Base-by-base conservation (phyloP, 2,329 filamentous ascomycete species). In the Sarocladium brachiariae region DNA sequence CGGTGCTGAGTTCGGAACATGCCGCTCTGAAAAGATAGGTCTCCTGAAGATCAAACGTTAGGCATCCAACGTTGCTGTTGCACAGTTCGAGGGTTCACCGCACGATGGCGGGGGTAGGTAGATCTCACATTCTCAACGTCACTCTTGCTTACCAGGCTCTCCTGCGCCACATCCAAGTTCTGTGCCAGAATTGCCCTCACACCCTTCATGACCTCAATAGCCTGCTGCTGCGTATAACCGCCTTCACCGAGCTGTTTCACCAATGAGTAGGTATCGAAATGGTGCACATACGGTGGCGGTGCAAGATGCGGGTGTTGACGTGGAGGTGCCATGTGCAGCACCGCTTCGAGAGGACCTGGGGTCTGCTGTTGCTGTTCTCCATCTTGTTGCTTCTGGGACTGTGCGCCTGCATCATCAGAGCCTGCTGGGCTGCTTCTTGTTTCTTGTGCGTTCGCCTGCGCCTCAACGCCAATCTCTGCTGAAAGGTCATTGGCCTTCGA, bases 201-300 rank as follows among this genome's bases (percentile, higher is more conserved):
- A 5, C 86, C 89, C 72, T 97, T 97, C 93, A 99, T 99, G 49
- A 89, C 75, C 5, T 84, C 89, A 48, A 90, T 82, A 23, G 89
- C 83, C 67, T 96, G 92, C 0, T 76, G 76, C 39, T 80, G 74
- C 1, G 79, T 81, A 68, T 90, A 96, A 0, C 86, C 86, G 11
- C 83, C 83, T 16, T 83, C 77, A 49, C 84, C 77, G 14, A 99
- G 81, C 59, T 89, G 82, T 61, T 86, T 86, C 14, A 97, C 93
- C 4, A 97, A 78, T 13, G 83, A 84, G 68, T 93, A 99, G 21
- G 86, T 96, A 69, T 99, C 92, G 68, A 99, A 99, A 70, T 97
- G 90, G 70, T 99, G 93, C 30, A 96, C 83, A 63, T 96, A 95
- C 1, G 84, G 87, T 7, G 87, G 81, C 1, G 88, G 79, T 45